A percentile compares a stretch with the other conserved stretches of the same genome.
Conservation (phyloP, 352 stramenopile species). For the Phytopythium helicoides region DNA sequence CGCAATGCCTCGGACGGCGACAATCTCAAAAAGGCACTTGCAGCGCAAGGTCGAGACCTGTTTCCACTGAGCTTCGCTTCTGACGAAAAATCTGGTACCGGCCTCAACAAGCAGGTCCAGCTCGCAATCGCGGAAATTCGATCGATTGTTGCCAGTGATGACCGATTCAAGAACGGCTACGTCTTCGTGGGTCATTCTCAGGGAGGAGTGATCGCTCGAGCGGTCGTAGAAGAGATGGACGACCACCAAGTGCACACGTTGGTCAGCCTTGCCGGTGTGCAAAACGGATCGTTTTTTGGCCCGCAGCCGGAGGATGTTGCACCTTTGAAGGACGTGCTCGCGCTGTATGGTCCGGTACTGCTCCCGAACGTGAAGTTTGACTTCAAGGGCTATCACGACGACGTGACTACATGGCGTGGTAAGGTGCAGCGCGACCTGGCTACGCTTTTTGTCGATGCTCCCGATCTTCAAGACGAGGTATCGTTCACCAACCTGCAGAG, state of each 20-base stretch:
- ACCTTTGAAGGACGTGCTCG: conserved; percentile 29
- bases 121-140: conserved; percentile 49
- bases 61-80: background rate
- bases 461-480: conserved; percentile 28
- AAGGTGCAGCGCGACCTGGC: conserved; percentile 38
- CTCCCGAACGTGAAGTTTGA: conserved; percentile 26
- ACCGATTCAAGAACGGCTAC: conserved; percentile 40
- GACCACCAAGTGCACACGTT: conserved; percentile 45
- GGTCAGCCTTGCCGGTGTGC: conserved; percentile 40
- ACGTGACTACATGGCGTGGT: conserved; percentile 4
- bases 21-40: conserved; percentile 8
- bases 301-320: conserved; percentile 28
- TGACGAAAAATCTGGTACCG: conserved; percentile 3
- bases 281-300: conserved; percentile 56
- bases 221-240: conserved; percentile 56
- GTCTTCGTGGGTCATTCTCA: conserved; percentile 49
- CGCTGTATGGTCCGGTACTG: conserved; percentile 21
- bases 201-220: conserved; percentile 33
- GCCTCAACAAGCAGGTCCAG: conserved; percentile 35
- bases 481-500: conserved; percentile 42
- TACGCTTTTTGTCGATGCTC: conserved; percentile 16
- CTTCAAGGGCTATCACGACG: conserved; percentile 21
- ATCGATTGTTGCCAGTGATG: conserved; percentile 25
- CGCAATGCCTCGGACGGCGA: conserved; percentile 17
- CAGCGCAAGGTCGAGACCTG: too few species aligned